Evolutionary conservation across 345 rosid genomes (phyloP).

Genomic region (Physaria fendleri): DNA sequence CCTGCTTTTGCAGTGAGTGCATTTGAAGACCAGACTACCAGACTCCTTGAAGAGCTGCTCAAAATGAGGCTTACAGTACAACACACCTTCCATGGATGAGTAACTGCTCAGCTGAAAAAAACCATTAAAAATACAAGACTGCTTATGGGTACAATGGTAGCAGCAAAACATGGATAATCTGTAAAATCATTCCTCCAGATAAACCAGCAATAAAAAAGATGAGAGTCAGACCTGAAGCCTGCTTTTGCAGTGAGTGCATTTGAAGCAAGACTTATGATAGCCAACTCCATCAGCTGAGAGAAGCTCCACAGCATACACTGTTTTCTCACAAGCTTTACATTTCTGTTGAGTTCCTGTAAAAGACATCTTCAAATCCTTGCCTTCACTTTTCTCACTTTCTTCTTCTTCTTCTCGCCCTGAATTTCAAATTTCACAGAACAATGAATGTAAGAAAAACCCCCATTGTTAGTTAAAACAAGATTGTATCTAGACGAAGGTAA

Average conservation of each 20-base stretch:
- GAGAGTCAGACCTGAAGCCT: conserved; percentile 56
- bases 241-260: conserved; percentile 93
- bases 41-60: conserved; percentile 76
- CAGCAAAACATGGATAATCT: too few species aligned
- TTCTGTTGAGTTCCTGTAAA: conserved; percentile 92
- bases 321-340: conserved; percentile 94
- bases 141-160: background rate
- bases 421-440: too few species aligned
- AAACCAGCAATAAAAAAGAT: too few species aligned
- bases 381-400: background rate
- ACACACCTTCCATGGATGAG: conserved; percentile 61
- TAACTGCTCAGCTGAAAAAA: conserved; percentile 54
- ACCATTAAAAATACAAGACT: background rate
- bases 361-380: conserved; percentile 41
- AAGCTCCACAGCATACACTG: conserved; percentile 92
- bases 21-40: too few species aligned
- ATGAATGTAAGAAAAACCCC: background rate
- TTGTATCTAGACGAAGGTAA: background rate
- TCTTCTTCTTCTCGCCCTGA: background rate
- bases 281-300: conserved; percentile 85
- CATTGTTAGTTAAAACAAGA: background rate
- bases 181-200: background rate
- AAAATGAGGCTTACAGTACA: conserved; percentile 84
- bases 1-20: too few species aligned
- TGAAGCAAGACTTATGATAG: conserved; percentile 93